Conservation (phyloP, 2,329 filamentous ascomycete genomes). For the Chrysoporthe deuterocubensis region DNA sequence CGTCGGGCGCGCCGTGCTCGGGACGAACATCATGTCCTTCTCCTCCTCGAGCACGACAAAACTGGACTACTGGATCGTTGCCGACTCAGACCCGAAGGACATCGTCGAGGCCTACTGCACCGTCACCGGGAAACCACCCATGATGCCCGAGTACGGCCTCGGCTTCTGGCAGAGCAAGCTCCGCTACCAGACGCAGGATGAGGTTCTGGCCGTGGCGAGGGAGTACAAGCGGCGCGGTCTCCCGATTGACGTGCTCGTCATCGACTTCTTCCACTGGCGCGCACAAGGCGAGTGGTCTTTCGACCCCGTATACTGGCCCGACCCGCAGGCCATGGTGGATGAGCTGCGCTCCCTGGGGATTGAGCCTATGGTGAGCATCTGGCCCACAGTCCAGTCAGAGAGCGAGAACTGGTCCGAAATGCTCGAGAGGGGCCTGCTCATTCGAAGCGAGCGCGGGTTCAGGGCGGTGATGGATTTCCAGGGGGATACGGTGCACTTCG, state of each 20-base stretch:
- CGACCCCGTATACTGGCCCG: constrained; percentile 66
- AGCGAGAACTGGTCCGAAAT: constrained; percentile 66
- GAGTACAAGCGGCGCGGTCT: constrained; percentile 60
- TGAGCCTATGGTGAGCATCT: constrained; percentile 72
- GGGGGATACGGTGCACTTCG: constrained; percentile 63
- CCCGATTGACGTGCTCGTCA: constrained; percentile 67
- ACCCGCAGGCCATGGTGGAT: constrained; percentile 65
- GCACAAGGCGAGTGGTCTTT: constrained; percentile 71
- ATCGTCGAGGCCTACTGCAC: constrained; percentile 61
- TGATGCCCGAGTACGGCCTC: constrained; percentile 71
- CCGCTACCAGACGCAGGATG: constrained; percentile 68
- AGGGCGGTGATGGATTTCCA: constrained; percentile 62
- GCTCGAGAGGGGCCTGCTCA: constrained; percentile 63
- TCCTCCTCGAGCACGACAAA: constrained; percentile 61
- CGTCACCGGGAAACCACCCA: constrained; percentile 62
- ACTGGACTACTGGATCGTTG: constrained; percentile 69
- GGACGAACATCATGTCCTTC: constrained; percentile 64
- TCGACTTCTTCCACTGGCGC: constrained; percentile 72
- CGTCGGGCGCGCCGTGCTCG: constrained; percentile 63
- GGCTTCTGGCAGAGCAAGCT: constrained; percentile 73
- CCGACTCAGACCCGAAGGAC: constrained; percentile 56
- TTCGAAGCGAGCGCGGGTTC: constrained; percentile 63
- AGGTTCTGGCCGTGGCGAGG: constrained; percentile 62
- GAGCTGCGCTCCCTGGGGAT: constrained; percentile 63
- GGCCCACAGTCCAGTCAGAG: constrained; percentile 65